Percentiles rank a stretch among this genome's conserved stretches.
These are phyloP conservation scores for Phytomonas serpens DNA, from an alignment of 208 protist genomes.

Conservation along the genomic window DNA sequence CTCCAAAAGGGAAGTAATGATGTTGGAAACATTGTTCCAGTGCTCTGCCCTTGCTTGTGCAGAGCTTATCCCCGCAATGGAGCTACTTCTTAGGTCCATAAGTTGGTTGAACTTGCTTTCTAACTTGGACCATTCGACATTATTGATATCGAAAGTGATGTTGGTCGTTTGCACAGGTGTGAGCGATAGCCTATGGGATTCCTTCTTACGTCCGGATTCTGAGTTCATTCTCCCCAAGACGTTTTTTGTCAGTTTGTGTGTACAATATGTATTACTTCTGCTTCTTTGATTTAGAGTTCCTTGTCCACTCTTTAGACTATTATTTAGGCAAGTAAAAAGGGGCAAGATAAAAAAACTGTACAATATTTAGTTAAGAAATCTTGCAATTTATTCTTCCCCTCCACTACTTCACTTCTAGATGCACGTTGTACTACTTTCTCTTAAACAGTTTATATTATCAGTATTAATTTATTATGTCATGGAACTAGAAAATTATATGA, in stretches of 20 bases:
- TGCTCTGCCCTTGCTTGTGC: constrained; percentile 45
- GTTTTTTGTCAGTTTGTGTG: neutral
- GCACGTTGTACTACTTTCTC: neutral
- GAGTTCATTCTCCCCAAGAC: neutral
- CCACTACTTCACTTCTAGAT: neutral
- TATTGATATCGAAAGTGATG: constrained; percentile 42
- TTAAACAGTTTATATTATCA: constrained; percentile 3
- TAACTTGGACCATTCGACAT: constrained; percentile 51
- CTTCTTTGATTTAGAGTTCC: neutral
- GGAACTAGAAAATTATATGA: constrained; percentile 2
- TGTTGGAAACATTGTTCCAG: constrained; percentile 34
- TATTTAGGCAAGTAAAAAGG: neutral
- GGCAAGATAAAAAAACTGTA: neutral
- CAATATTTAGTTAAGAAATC: neutral
- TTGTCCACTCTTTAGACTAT: neutral
- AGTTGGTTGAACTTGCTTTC: constrained; percentile 73
- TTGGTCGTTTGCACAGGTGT: neutral
- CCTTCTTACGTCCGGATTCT: neutral
- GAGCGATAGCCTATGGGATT: neutral
- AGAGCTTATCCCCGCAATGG: constrained; percentile 59
- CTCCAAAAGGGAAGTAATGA: constrained; percentile 58
- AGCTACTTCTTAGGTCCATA: constrained; percentile 29
- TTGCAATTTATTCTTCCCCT: constrained; percentile 6
- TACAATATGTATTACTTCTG: neutral
- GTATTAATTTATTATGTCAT: constrained; percentile 1